Base-by-base conservation (phyloP, 805 yeast genomes). In the Pichia exigua region DNA sequence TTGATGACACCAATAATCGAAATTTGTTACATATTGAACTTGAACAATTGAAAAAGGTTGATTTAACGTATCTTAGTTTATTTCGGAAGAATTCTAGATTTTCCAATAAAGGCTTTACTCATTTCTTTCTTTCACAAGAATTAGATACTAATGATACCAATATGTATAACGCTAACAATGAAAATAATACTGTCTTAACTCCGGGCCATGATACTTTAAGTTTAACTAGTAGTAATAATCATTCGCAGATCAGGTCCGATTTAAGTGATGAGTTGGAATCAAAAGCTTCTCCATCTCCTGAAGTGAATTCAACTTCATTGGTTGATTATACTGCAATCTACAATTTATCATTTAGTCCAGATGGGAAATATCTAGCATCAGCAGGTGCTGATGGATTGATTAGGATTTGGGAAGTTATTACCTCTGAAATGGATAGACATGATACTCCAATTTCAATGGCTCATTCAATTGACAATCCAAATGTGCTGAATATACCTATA, bases 281-380 rank as follows among this genome's bases (percentile, higher is more conserved):
- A 35, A 35, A 17, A 17, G 11, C 11, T n/a, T n/a, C 39, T 17
- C 20, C 39, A 17, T 5, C 12, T n/a, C 18, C 39, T 17, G 39
- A 35, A 18, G 27, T 1, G 10, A 35, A 21, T 26, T 21, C 42
- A 15, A 38, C 45, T 8, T 21, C 27, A 6, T 30, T 50, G 15
- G 22, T 47, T 8, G 53, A 50, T 18, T 24, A 41, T 1, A 48
- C 47, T 44, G 86, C 94, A 15, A 74, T 87, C n/a, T 87, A 90
- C 78, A 77, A 80, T 11, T 71, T 85, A 71, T 77, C 80, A 59
- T 91, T 91, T 66, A 82, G 87, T 52, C 66, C 66, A 13, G 95
- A 91, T 67, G 97, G 97, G 12, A 82, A 80, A 65, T 88, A 75
- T 63, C 66, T 91, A 59, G 96, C 96, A 0, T 78, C 86, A 2